These are phyloP conservation scores for Hortaea werneckii DNA, from an alignment of 2,329 filamentous ascomycete genomes.

Conservation along the genomic window DNA sequence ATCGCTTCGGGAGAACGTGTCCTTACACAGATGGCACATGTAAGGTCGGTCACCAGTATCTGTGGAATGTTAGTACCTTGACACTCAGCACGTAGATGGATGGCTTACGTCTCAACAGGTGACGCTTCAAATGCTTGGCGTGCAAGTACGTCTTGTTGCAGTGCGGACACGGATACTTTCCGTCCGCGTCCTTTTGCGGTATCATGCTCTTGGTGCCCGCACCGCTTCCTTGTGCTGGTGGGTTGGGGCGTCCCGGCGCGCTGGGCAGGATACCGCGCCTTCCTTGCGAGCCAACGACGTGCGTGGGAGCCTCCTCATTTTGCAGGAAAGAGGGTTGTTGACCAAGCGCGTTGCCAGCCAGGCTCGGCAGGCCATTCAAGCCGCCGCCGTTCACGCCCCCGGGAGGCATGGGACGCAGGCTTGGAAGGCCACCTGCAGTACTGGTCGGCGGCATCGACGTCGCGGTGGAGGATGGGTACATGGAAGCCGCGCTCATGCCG, in stretches of 20 bases:
- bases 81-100: background rate
- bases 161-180: constrained; percentile 95
- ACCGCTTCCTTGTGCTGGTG: constrained; percentile 56
- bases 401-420: constrained; percentile 31
- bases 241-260: constrained; percentile 73
- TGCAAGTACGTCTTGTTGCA: constrained; percentile 98
- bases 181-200: constrained; percentile 89
- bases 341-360: constrained; percentile 19
- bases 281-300: constrained; percentile 91
- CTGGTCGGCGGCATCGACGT: constrained; percentile 17
- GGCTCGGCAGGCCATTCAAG: constrained; percentile 28
- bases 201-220: constrained; percentile 62
- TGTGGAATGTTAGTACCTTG: constrained; percentile 36
- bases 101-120: constrained; percentile 85
- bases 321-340: constrained; percentile 27
- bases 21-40: constrained; percentile 94
- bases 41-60: constrained; percentile 97
- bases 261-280: constrained; percentile 85
- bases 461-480: constrained; percentile 23
- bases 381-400: constrained; percentile 26
- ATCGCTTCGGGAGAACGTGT: constrained; percentile 95
- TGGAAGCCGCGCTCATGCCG: constrained; percentile 18
- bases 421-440: constrained; percentile 25
- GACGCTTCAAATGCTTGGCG: constrained; percentile 93
- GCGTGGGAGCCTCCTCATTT: constrained; percentile 52